Base-by-base conservation (phyloP, 495 filamentous ascomycete species). In the Penicillium salamii region DNA sequence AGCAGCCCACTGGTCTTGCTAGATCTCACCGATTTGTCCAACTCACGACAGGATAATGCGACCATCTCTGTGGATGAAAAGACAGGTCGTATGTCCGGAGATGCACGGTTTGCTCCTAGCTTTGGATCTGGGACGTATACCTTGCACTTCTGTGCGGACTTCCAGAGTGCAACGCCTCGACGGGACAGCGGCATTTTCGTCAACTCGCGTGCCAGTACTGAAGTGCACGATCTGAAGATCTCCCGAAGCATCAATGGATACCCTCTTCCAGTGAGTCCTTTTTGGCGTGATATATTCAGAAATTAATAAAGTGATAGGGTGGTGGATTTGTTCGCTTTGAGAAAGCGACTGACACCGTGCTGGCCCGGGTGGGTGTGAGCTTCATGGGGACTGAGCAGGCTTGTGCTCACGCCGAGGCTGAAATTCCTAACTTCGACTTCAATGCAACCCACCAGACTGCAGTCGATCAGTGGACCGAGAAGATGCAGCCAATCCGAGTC, bases 241-340 rank as follows among this genome's bases (percentile, higher is more conserved):
- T 81, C 80, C 5, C 72, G 83, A n/a, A 82, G 80, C 11, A 85
- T 87, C 52, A 87, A 89, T 59, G 81, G 78, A 2, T 85, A 85
- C 52, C 85, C 85, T 28, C 72, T 89, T 19, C 87, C 87, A 11
- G 71, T 75, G 40, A 42, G 70, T 53, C 8, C n/a, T n/a, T n/a
- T n/a, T n/a, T n/a, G n/a, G n/a, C n/a, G n/a, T n/a, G n/a, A n/a
- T n/a, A n/a, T n/a, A n/a, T n/a, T n/a, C n/a, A n/a, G n/a, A n/a
- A n/a, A 1, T 44, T 21, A 3, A 26, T 11, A 45, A 57, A 17
- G 59, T n/a, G 14, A 0, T 40, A 74, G 68, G 84, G 81, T 7
- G 87, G 87, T 31, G 86, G 78, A 3, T 91, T 87, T 61, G 72
- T 83, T 19, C 75, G 80, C 5, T 83, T 87, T 55, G 39, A 81